These are phyloP conservation scores for Paraphaeosphaeria sporulosa DNA, from an alignment of 2,329 filamentous ascomycete species.

Conservation along the genomic window DNA sequence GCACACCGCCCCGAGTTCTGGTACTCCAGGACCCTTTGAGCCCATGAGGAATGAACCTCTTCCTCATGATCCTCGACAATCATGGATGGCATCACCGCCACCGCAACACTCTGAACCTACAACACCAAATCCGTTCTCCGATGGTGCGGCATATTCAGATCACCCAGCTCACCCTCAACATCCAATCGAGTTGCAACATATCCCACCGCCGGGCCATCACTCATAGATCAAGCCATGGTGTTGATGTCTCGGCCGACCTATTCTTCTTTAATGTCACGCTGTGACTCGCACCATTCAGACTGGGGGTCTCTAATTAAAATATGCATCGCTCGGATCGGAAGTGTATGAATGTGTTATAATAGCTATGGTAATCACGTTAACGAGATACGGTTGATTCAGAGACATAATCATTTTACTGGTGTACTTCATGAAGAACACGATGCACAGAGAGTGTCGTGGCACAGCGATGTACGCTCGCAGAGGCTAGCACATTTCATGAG, in stretches of 20 bases:
- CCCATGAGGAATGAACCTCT: not conserved
- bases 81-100: slow-evolving; percentile 1
- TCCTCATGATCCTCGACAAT: not conserved
- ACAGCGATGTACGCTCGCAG: not conserved
- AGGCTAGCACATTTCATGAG: not conserved
- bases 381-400: not conserved
- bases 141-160: not conserved
- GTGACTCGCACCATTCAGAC: too few species aligned
- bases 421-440: not conserved
- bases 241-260: not conserved
- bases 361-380: not conserved
- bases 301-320: too few species aligned
- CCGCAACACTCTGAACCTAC: not conserved
- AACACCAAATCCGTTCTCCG: not conserved
- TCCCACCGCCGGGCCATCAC: not conserved
- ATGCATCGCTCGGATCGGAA: not conserved
- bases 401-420: not conserved
- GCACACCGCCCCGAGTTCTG: not conserved
- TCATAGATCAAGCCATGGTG: not conserved
- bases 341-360: not conserved
- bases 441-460: not conserved
- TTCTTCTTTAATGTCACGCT: not conserved
- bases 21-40: not conserved
- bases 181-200: not conserved
- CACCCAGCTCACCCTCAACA: not conserved